These are phyloP conservation scores for Talinum fruticosum DNA, from an alignment of 148 eudicot species.

Conservation along the genomic window DNA sequence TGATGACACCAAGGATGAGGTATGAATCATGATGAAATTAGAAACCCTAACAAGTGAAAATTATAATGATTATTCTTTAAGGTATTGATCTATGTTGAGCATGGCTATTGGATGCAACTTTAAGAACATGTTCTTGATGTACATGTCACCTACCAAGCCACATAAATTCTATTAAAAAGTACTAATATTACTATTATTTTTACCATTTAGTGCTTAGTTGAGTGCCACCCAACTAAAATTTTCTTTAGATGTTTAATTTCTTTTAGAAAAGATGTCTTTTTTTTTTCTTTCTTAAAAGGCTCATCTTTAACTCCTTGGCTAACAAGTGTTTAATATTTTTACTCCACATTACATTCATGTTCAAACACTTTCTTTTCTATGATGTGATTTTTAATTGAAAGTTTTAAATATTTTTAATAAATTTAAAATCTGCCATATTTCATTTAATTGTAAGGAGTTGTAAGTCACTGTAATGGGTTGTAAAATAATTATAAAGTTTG, in stretches of 20 bases:
- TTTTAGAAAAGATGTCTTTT: slow-evolving; percentile 22
- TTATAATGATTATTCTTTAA: slow-evolving; percentile 1
- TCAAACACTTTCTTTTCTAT: slow-evolving; percentile 25
- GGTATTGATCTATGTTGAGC: slow-evolving; percentile 15
- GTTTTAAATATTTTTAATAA: slow-evolving; percentile 31
- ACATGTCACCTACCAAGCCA: slow-evolving; percentile 16
- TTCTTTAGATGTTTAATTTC: not conserved
- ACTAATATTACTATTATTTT: not conserved
- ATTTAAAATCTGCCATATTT: too few relatives aligned
- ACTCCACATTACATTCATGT: slow-evolving; percentile 32
- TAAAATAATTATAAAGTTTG: too few relatives aligned
- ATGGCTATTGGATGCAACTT: slow-evolving; percentile 25
- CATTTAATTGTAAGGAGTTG: too few relatives aligned
- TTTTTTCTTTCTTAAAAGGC: slow-evolving; percentile 18
- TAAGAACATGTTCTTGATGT: slow-evolving; percentile 21
- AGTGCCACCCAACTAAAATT: not conserved
- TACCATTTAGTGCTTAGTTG: slow-evolving; percentile 9
- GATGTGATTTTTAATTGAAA: slow-evolving; percentile 32
- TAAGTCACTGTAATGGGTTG: too few relatives aligned
- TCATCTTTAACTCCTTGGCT: slow-evolving; percentile 24
- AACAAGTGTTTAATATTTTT: slow-evolving; percentile 21
- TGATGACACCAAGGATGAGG: slow-evolving; percentile 19
- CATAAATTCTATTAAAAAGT: slow-evolving; percentile 8
- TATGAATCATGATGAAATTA: slow-evolving; percentile 7
- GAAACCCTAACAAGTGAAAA: slow-evolving; percentile 18